These are phyloP conservation scores for Saccharomyces hybrid DNA, from an alignment of 1,139 yeast species.

Conservation along the genomic window DNA sequence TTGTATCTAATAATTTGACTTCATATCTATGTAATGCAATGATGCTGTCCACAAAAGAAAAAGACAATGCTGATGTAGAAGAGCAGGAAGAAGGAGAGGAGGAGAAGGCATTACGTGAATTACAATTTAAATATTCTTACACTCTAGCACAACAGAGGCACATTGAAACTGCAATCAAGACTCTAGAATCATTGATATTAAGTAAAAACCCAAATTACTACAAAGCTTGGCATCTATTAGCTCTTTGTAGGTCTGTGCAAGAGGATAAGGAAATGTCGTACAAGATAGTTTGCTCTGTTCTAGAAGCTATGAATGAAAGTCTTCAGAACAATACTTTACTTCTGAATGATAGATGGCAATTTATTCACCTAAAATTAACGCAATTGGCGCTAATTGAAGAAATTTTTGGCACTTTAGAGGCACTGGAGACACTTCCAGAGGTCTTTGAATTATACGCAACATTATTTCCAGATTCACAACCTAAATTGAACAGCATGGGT, in stretches of 20 bases:
- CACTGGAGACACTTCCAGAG: constrained; percentile 59
- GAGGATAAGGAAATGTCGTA: constrained; percentile 43
- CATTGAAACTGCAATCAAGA: constrained; percentile 32
- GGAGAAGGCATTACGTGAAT: constrained; percentile 8
- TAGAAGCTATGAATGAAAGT: constrained; percentile 28
- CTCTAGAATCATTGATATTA: constrained; percentile 32
- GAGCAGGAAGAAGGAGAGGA: not conserved
- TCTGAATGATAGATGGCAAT: constrained; percentile 43
- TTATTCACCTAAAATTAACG: constrained; percentile 66
- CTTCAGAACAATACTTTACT: constrained; percentile 16
- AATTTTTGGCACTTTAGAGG: constrained; percentile 49
- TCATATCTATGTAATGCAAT: constrained; percentile 26
- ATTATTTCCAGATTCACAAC: constrained; percentile 39
- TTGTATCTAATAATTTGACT: constrained; percentile 28
- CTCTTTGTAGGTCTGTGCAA: constrained; percentile 44
- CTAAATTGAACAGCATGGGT: constrained; percentile 16
- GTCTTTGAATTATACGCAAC: constrained; percentile 54
- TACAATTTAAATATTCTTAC: constrained; percentile 33
- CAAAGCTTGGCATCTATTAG: constrained; percentile 45
- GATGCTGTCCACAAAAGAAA: constrained; percentile 11
- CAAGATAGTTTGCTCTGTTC: constrained; percentile 38
- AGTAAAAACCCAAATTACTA: constrained; percentile 36
- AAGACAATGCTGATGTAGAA: not conserved
- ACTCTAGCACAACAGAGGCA: constrained; percentile 32
- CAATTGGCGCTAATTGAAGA: constrained; percentile 66